Evolutionary conservation across 495 filamentous ascomycete genomes (phyloP).

Genomic region (Neohortaea acidophila): DNA sequence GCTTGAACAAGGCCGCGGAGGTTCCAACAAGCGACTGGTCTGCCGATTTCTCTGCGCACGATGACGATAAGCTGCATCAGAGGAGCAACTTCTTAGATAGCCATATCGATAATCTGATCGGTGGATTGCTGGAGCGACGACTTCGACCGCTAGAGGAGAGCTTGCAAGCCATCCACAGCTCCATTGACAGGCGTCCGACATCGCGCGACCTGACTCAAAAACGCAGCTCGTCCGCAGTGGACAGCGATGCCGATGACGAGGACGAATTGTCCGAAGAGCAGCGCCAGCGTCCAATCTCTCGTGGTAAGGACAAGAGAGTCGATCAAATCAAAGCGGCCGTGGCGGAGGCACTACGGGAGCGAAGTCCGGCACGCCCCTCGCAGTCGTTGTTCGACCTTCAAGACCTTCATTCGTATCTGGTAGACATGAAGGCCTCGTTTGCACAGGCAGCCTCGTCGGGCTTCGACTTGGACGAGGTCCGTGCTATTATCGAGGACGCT

Average conservation of each 20-base stretch:
- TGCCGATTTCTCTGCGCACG: conserved; percentile 63
- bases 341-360: conserved; percentile 43
- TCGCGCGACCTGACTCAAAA: conserved; percentile 10
- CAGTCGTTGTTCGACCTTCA: conserved; percentile 15
- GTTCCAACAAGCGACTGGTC: conserved; percentile 80
- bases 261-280: conserved; percentile 45
- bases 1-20: conserved; percentile 48
- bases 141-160: conserved; percentile 64
- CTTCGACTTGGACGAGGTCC: conserved; percentile 37
- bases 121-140: conserved; percentile 56
- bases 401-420: conserved; percentile 42
- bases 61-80: conserved; percentile 56
- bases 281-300: conserved; percentile 45
- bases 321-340: conserved; percentile 52
- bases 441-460: conserved; percentile 22
- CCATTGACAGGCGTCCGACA: conserved; percentile 30
- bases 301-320: conserved; percentile 30
- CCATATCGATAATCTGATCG: conserved; percentile 72
- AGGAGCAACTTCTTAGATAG: conserved; percentile 71
- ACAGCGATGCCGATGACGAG: conserved; percentile 92
- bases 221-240: conserved; percentile 25
- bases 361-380: conserved; percentile 10
- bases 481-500: conserved; percentile 43
- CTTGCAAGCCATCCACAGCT: conserved; percentile 58
- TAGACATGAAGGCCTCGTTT: conserved; percentile 40